These are phyloP conservation scores for Globisporangium perplexum DNA, from an alignment of 352 stramenopile species.

Conservation along the genomic window DNA sequence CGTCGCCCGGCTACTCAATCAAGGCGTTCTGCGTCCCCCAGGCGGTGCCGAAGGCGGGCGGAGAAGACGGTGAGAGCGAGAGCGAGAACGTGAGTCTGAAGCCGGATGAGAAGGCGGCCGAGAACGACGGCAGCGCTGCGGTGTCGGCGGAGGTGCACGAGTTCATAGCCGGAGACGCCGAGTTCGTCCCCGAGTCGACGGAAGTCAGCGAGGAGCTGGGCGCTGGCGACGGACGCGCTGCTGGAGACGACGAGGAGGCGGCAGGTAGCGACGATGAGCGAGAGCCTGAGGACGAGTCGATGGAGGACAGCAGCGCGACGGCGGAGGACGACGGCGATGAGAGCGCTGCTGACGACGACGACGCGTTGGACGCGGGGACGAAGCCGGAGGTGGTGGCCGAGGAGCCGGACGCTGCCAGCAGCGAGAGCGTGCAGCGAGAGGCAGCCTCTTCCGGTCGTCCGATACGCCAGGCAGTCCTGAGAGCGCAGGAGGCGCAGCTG, in stretches of 20 bases:
- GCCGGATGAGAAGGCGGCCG: background rate
- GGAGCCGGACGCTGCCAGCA: background rate
- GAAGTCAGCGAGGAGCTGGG: slow-evolving; percentile 2
- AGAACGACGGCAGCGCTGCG: background rate
- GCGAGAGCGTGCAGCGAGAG: background rate
- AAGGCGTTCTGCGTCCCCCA: slow-evolving; percentile 44
- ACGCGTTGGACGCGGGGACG: background rate
- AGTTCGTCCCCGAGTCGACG: slow-evolving; percentile 2
- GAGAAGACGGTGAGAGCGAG: background rate
- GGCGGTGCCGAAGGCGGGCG: background rate
- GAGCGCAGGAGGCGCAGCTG: slow-evolving; percentile 23
- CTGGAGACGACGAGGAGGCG: background rate
- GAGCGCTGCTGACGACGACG: background rate
- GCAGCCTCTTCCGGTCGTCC: slow-evolving; percentile 19
- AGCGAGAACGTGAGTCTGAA: no score
- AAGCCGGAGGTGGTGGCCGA: background rate
- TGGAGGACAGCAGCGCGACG: background rate
- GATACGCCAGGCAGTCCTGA: slow-evolving; percentile 50
- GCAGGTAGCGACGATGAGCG: background rate
- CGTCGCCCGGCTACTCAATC: slow-evolving; percentile 48
- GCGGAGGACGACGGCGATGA: background rate
- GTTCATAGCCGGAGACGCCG: background rate
- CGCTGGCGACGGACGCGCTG: background rate
- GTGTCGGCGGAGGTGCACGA: background rate
- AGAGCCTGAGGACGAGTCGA: background rate